These are phyloP conservation scores for Globisporangium carolinianum DNA, from an alignment of 352 stramenopile genomes.

Conservation along the genomic window DNA sequence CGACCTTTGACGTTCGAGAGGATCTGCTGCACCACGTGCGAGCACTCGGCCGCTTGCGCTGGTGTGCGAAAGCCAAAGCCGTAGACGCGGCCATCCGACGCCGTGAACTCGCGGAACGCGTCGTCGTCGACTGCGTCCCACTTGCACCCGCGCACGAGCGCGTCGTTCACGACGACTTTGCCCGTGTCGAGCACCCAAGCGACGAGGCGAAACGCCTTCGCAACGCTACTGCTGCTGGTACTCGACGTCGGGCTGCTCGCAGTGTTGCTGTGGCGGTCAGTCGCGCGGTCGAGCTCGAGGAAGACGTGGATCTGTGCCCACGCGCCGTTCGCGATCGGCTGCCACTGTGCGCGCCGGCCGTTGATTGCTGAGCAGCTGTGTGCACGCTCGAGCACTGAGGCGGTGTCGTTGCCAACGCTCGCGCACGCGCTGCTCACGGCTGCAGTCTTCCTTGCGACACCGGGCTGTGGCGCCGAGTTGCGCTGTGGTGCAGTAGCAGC, in stretches of 20 bases:
- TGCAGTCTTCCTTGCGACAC: background rate
- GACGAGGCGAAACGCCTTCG: conserved; percentile 42
- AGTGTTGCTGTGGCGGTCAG: background rate
- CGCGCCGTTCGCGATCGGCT: conserved; percentile 29
- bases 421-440: background rate
- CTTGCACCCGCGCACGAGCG: conserved; percentile 26
- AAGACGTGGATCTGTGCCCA: conserved; percentile 54
- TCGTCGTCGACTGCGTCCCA: conserved; percentile 29
- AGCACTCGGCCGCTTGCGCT: conserved; percentile 37
- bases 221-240: conserved; percentile 3
- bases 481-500: background rate
- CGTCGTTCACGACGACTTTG: conserved; percentile 46
- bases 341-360: conserved; percentile 16
- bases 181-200: conserved; percentile 53
- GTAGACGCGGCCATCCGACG: conserved; percentile 28
- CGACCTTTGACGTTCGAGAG: conserved; percentile 37
- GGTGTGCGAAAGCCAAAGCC: conserved; percentile 41
- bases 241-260: conserved; percentile 5
- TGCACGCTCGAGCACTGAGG: background rate
- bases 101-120: conserved; percentile 34
- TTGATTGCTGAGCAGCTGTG: conserved; percentile 6
- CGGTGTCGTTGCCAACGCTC: background rate
- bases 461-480: background rate
- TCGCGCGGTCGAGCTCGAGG: conserved; percentile 28
- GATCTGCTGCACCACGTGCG: conserved; percentile 36